Conservation (phyloP, 352 stramenopile genomes). For the Globisporangium acanthophoron region DNA sequence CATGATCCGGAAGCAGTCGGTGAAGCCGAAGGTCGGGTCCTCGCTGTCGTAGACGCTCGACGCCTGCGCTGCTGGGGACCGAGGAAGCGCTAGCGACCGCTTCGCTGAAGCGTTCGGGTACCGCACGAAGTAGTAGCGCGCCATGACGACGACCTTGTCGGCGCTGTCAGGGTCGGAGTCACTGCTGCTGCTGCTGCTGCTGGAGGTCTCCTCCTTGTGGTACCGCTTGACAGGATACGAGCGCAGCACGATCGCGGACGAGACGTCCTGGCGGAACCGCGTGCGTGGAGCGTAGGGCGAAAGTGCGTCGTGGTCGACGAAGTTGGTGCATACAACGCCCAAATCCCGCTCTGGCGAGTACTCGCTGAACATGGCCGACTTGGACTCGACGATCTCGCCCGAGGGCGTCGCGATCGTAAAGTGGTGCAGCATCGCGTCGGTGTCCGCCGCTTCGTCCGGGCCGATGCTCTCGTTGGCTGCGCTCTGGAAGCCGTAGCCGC, state of each 20-base stretch:
- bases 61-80: background rate
- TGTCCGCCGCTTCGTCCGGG: background rate
- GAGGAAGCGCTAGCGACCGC: too few species aligned
- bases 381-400: slow-evolving; percentile 28
- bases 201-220: too few species aligned
- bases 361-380: slow-evolving; percentile 24
- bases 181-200: background rate
- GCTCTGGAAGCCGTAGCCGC: slow-evolving; percentile 10
- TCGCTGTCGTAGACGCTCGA: background rate
- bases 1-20: background rate
- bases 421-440: background rate
- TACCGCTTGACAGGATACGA: background rate
- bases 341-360: background rate
- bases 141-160: background rate
- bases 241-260: background rate
- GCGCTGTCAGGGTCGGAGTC: background rate
- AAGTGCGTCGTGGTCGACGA: slow-evolving; percentile 4
- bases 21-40: background rate
- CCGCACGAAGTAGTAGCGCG: background rate
- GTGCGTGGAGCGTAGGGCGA: background rate
- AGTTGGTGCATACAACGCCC: background rate
- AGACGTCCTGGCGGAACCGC: slow-evolving; percentile 7
- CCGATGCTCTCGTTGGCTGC: background rate
- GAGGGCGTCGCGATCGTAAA: background rate
- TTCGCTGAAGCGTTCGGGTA: background rate